Evolutionary conservation across 2,329 filamentous ascomycete genomes (phyloP).

Genomic region (Fusarium sp.): DNA sequence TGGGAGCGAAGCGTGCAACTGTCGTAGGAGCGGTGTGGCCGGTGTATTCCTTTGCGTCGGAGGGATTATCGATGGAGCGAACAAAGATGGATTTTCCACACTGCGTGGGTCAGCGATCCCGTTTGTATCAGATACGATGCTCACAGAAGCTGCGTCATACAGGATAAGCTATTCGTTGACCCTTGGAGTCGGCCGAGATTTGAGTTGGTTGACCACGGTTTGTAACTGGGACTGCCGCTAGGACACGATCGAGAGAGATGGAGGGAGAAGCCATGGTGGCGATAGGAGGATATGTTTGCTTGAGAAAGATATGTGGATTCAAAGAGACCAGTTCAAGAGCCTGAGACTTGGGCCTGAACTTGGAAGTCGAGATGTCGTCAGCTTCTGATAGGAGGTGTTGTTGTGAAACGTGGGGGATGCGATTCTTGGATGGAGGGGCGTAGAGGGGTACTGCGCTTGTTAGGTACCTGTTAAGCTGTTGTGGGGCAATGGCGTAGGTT

Average conservation of each 20-base stretch:
- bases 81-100: slow-evolving; percentile 97
- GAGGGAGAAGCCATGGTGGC: slow-evolving; percentile 55
- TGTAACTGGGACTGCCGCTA: slow-evolving; percentile 86
- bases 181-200: slow-evolving; percentile 87
- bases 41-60: slow-evolving; percentile 88
- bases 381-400: slow-evolving; percentile 22
- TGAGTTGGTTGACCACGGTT: slow-evolving; percentile 88
- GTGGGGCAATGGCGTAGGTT: slow-evolving; percentile 25
- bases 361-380: slow-evolving; percentile 25
- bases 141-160: slow-evolving; percentile 62
- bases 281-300: neutral
- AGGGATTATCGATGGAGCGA: slow-evolving; percentile 90
- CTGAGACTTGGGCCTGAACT: neutral
- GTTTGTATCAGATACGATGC: neutral
- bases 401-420: slow-evolving; percentile 30
- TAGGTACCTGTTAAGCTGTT: slow-evolving; percentile 19
- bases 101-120: slow-evolving; percentile 56
- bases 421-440: slow-evolving; percentile 28
- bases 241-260: slow-evolving; percentile 73
- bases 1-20: slow-evolving; percentile 92
- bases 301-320: neutral
- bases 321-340: neutral
- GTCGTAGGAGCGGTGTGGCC: slow-evolving; percentile 90
- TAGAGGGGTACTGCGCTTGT: neutral
- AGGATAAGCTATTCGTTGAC: slow-evolving; percentile 91